Base-by-base conservation (phyloP, 306 rosid genomes). In the Trifolium dubium region DNA sequence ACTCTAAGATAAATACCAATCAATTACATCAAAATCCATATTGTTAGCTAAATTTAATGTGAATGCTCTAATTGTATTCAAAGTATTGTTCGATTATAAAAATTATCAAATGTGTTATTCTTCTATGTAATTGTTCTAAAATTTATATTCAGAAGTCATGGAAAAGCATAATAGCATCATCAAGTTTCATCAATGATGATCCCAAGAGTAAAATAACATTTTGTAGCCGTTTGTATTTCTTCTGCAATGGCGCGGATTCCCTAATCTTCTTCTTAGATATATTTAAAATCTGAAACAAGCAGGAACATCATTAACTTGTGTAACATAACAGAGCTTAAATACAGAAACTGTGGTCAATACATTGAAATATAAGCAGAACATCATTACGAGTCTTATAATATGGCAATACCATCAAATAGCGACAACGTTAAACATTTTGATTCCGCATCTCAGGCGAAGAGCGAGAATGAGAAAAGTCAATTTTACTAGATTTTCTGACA, bases 121-220 rank as follows among this genome's bases (percentile, higher is more conserved):
- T n/a, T 43, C 9, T 1, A 49, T 11, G 54, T 54, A 47, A 44
- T 3, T 17, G 23, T 53, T 17, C 41, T 39, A 67, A 43, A 61
- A 66, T 32, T 54, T 41, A 56, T 62, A 35, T 39, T 90, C 84
- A 91, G 73, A 93, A 91, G 80, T 93, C 88, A 84, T 88, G 95
- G 87, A 94, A 94, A 82, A 88, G 97, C 98, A 91, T 94, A 15
- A 91, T 54, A 41, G 95, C 88, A 68, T 91, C 97, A 30, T 89
- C 97, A 39, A 94, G 92, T 79, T 89, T 89, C 90, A 89, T 43
- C 63, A 91, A 73, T 4, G 96, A 88, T 37, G 91, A 82, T 49
- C 81, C 86, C 41, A 94, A 79, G 56, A 88, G 83, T 8, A 75
- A 34, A 77, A 77, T 44, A 39, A 78, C 74, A 18, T 56, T 80